phyloP scores from a whole-genome alignment of 2,329 filamentous ascomycete genomes.

The Ceratocystis destructans region DNA sequence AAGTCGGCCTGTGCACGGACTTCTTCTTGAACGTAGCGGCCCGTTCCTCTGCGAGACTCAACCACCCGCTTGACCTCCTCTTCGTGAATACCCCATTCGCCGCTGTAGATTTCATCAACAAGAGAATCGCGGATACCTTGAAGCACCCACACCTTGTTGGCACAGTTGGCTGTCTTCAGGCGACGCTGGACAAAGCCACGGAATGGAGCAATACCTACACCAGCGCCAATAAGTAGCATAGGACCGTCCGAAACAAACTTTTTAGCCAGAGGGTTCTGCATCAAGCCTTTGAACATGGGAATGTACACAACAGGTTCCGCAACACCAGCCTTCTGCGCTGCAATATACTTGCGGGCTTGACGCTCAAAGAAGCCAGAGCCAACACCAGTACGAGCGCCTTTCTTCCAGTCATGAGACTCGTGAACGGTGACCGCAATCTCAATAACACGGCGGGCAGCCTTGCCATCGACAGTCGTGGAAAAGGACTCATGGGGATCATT shows the following conservation, averaged over 20 bases:
- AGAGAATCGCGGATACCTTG: conserved; percentile 89
- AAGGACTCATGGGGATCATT: conserved; percentile 79
- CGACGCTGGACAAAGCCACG: conserved; percentile 91
- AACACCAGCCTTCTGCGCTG: conserved; percentile 49
- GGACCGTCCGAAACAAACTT: conserved; percentile 89
- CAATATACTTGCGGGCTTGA: conserved; percentile 58
- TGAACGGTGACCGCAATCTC: conserved; percentile 97
- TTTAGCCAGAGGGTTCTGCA: conserved; percentile 88
- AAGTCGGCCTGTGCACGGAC: conserved; percentile 81
- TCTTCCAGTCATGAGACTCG: conserved; percentile 66
- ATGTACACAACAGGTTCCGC: conserved; percentile 43
- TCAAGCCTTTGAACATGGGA: conserved; percentile 96
- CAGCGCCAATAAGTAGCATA: conserved; percentile 93
- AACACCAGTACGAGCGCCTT: conserved; percentile 62
- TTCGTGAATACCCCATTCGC: conserved; percentile 91
- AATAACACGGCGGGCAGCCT: conserved; percentile 63
- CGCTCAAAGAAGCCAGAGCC: conserved; percentile 90
- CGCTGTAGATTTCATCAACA: conserved; percentile 89
- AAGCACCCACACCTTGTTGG: conserved; percentile 95
- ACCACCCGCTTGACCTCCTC: conserved; percentile 72
- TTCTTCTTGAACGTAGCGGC: conserved; percentile 92
- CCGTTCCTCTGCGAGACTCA: conserved; percentile 60
- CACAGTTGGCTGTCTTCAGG: conserved; percentile 85
- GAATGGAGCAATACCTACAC: conserved; percentile 94
- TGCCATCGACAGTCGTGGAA: conserved; percentile 39